phyloP scores from a whole-genome alignment of 306 rosid species.

The Vicia faba region DNA sequence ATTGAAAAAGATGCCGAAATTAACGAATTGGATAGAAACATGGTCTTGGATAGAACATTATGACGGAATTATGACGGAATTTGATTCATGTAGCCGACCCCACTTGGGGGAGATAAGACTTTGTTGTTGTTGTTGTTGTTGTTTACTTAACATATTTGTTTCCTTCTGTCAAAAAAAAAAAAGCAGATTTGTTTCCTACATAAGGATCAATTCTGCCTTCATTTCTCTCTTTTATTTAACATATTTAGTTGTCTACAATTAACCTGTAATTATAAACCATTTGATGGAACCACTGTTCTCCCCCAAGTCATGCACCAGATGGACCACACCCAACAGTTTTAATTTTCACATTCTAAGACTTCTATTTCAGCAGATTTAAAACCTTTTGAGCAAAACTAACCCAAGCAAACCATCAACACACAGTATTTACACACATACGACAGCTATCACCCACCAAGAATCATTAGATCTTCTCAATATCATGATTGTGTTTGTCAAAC shows the following conservation, averaged over 20 bases:
- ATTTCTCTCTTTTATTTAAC: background rate
- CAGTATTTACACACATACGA: constrained; percentile 13
- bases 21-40: too few relatives aligned
- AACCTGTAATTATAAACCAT: constrained; percentile 16
- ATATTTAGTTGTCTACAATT: background rate
- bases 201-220: background rate
- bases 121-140: too few relatives aligned
- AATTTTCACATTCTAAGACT: constrained; percentile 8
- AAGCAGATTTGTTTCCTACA: background rate
- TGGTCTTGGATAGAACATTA: too few relatives aligned
- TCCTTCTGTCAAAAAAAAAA: too few relatives aligned
- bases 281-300: constrained; percentile 9
- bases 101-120: background rate
- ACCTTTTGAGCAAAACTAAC: constrained; percentile 4
- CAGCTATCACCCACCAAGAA: constrained; percentile 10
- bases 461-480: constrained; percentile 20
- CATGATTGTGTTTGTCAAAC: background rate
- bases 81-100: too few relatives aligned
- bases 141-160: background rate
- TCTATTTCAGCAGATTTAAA: constrained; percentile 14
- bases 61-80: too few relatives aligned
- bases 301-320: constrained; percentile 16
- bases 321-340: constrained; percentile 9
- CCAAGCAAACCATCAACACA: constrained; percentile 21
- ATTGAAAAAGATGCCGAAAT: too few relatives aligned